Percentiles rank a stretch among this genome's conserved stretches.
Conservation (phyloP, 1,139 yeast species). For the Schizosaccharomyces versatilis region DNA sequence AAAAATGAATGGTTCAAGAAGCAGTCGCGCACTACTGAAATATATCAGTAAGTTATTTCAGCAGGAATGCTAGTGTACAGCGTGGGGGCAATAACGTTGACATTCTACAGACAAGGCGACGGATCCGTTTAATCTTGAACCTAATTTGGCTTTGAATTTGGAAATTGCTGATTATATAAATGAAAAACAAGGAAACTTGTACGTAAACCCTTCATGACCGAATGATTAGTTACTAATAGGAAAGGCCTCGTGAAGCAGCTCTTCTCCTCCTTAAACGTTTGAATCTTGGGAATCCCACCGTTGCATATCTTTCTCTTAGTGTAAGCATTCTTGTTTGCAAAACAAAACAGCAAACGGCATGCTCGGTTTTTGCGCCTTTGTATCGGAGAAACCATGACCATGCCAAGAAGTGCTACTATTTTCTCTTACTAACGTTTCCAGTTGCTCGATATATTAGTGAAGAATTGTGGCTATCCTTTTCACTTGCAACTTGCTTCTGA, state of each 20-base stretch:
- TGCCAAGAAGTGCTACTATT: background rate
- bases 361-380: background rate
- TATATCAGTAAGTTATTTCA: background rate
- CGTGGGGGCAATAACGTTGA: slow-evolving; percentile 4
- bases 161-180: slow-evolving; percentile 88
- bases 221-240: background rate
- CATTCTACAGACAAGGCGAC: slow-evolving; percentile 51
- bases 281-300: slow-evolving; percentile 65
- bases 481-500: slow-evolving; percentile 86
- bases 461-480: slow-evolving; percentile 93
- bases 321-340: background rate
- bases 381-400: slow-evolving; percentile 12
- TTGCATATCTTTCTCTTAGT: slow-evolving; percentile 36
- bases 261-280: slow-evolving; percentile 67
- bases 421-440: slow-evolving; percentile 1
- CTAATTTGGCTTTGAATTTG: slow-evolving; percentile 66
- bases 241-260: slow-evolving; percentile 71
- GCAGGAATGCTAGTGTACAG: background rate
- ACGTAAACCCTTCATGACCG: slow-evolving; percentile 9
- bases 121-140: slow-evolving; percentile 61
- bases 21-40: background rate
- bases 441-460: slow-evolving; percentile 69
- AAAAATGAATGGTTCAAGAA: background rate
- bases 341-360: too few relatives aligned
- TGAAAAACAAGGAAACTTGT: slow-evolving; percentile 66